phyloP scores from a whole-genome alignment of 768 basidiomycete genomes.

The Mycena venus region DNA sequence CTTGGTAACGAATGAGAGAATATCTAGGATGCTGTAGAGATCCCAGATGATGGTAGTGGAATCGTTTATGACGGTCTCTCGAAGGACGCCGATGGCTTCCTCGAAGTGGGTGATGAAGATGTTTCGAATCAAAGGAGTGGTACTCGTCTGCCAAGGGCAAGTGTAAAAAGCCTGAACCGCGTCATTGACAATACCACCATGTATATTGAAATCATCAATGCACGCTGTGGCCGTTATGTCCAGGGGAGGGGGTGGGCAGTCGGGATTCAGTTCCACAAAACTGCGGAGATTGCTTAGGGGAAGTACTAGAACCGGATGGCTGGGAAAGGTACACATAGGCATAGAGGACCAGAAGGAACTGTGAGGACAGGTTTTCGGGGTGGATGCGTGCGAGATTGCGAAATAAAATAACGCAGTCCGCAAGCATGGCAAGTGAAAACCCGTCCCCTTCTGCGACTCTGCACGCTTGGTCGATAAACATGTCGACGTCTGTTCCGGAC shows the following conservation, averaged over 20 bases:
- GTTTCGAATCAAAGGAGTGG: background rate
- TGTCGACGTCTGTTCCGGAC: background rate
- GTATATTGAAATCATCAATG: background rate
- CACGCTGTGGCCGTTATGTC: background rate
- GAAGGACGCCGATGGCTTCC: background rate
- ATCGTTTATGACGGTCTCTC: too few species aligned
- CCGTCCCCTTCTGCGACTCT: background rate
- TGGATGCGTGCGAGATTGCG: background rate
- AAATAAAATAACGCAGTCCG: background rate
- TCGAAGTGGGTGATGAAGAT: background rate
- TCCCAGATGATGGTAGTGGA: too few species aligned
- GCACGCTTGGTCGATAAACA: constrained; percentile 1
- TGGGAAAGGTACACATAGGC: background rate
- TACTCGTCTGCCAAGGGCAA: too few species aligned
- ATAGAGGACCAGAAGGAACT: constrained; percentile 11
- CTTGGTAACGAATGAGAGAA: background rate
- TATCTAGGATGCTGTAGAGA: background rate
- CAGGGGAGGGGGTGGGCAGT: background rate
- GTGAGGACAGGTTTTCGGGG: background rate
- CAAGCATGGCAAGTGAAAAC: background rate
- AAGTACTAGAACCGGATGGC: background rate
- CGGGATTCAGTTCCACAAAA: background rate
- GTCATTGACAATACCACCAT: too few species aligned
- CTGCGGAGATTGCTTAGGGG: background rate
- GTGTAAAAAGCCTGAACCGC: background rate